Evolutionary conservation across 2,329 filamentous ascomycete genomes (phyloP).

Genomic region (Arthrobotrys pseudoclavata): DNA sequence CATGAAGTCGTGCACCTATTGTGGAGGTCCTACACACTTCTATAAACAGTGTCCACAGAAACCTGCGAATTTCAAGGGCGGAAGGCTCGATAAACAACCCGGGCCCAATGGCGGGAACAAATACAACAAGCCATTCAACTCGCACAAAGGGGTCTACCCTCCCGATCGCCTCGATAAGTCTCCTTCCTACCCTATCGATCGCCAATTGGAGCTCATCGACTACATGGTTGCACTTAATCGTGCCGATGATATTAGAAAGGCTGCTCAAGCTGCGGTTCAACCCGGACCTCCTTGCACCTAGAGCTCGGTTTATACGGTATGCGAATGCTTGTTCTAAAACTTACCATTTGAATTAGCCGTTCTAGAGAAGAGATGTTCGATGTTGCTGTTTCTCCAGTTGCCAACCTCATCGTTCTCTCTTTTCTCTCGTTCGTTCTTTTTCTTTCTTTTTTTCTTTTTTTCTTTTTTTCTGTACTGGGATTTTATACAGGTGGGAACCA

Average conservation of each 20-base stretch:
- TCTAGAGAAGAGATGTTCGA: background rate
- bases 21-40: conserved; percentile 24
- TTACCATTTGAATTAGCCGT: background rate
- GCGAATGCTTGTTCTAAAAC: background rate
- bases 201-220: conserved; percentile 48
- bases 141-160: background rate
- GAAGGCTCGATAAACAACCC: conserved; percentile 2
- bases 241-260: background rate
- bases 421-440: background rate
- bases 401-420: background rate
- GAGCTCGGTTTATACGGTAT: background rate
- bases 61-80: background rate
- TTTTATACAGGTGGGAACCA: background rate
- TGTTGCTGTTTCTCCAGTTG: background rate
- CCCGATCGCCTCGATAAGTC: conserved; percentile 33
- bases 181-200: conserved; percentile 43
- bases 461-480: background rate
- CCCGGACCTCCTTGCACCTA: background rate
- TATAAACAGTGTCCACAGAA: conserved; percentile 42
- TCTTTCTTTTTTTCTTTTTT: no score
- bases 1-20: conserved; percentile 29
- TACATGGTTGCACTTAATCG: conserved; percentile 3
- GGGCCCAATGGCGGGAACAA: conserved; percentile 16
- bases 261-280: background rate
- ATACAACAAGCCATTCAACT: background rate